A percentile compares a stretch with the other conserved stretches of the same genome.
Evolutionary conservation across 495 filamentous ascomycete species (phyloP).

Genomic region (Aspergillus incahuasiensis): DNA sequence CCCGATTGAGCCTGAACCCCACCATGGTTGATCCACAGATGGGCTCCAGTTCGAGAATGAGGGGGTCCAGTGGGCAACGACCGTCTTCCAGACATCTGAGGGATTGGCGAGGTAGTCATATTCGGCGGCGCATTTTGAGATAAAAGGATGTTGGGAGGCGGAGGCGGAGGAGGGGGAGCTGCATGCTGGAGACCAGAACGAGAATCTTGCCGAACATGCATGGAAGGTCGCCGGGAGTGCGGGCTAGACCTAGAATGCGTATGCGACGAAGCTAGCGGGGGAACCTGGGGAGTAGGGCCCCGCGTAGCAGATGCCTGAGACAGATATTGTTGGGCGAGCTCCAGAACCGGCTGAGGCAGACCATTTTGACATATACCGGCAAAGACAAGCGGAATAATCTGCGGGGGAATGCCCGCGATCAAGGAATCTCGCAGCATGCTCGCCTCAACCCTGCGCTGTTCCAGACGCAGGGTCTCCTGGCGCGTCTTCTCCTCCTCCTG

Average conservation of each 20-base stretch:
- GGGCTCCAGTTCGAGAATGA: slow-evolving; percentile 30
- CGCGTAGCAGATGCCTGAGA: slow-evolving; percentile 32
- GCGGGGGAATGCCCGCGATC: slow-evolving; percentile 74
- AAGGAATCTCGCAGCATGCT: slow-evolving; percentile 80
- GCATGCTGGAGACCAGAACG: slow-evolving; percentile 30
- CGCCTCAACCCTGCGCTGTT: slow-evolving; percentile 79
- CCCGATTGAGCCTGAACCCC: slow-evolving; percentile 55
- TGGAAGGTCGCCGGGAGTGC: slow-evolving; percentile 12
- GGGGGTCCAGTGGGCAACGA: slow-evolving; percentile 16
- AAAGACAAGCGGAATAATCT: slow-evolving; percentile 86
- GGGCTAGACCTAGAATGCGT: slow-evolving; percentile 1
- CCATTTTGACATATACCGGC: slow-evolving; percentile 71
- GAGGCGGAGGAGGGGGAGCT: slow-evolving; percentile 18
- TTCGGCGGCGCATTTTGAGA: slow-evolving; percentile 2
- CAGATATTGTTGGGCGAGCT: slow-evolving; percentile 70
- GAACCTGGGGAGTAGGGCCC: slow-evolving; percentile 38
- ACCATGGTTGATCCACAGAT: slow-evolving; percentile 53
- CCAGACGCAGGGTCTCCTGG: slow-evolving; percentile 70
- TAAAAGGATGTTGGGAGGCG: slow-evolving; percentile 10
- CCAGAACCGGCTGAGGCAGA: slow-evolving; percentile 54
- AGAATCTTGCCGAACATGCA: slow-evolving; percentile 19
- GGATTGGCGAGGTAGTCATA: slow-evolving; percentile 16
- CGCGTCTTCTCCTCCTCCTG: slow-evolving; percentile 87
- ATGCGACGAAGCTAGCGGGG: slow-evolving; percentile 25
- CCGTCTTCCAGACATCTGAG: slow-evolving; percentile 23